Evolutionary conservation across 2,329 filamentous ascomycete genomes (phyloP), one percentile per base, ranked within the genome.

Genomic region (Tricladium varicosporioides): DNA sequence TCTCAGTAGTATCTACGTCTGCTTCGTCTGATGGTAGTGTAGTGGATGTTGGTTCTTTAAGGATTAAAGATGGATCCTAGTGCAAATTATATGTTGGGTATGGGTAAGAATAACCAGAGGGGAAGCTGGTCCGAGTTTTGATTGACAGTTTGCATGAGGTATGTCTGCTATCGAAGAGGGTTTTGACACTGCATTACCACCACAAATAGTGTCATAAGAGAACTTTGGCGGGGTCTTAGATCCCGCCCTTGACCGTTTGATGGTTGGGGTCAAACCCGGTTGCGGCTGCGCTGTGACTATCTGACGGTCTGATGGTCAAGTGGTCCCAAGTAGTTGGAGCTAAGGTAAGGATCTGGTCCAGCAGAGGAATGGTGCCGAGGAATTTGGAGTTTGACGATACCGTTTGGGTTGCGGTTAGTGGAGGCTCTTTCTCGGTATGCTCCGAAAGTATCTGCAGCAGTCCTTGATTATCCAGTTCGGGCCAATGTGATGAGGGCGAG

Each of bases 361-460:
- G 44, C 47, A 55, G 49, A 54, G 45, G 59, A 54, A 57, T 60
- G 55, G 60, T 44, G 62, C 56, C 31, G 40, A 54, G 56, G 36
- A 46, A 9, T 56, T 54, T 44, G 15, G 42, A 44, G 54, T 57
- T 53, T 58, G 57, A 60, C 54, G 45, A 48, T 46, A 57, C 42
- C 40, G 56, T 59, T 50, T 16, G 22, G 49, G 33, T 32, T 19
- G 32, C 44, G 19, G 40, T 32, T 58, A 53, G 59, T 59, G 55
- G 56, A 60, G 60, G 54, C 58, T 63, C 62, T 63, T 64, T 57
- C 56, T 63, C 63, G 62, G 62, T 54, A 57, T 47, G 19, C 52
- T 53, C 62, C 62, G 59, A 58, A 45, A 54, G 36, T 51, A 43
- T 62, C 56, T 63, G 57, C 57, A 58, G 54, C 46, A 49, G 51